Evolutionary conservation across 129 eudicot species (phyloP), one percentile per base, ranked within the genome.

Genomic region (Artemisia argyi): DNA sequence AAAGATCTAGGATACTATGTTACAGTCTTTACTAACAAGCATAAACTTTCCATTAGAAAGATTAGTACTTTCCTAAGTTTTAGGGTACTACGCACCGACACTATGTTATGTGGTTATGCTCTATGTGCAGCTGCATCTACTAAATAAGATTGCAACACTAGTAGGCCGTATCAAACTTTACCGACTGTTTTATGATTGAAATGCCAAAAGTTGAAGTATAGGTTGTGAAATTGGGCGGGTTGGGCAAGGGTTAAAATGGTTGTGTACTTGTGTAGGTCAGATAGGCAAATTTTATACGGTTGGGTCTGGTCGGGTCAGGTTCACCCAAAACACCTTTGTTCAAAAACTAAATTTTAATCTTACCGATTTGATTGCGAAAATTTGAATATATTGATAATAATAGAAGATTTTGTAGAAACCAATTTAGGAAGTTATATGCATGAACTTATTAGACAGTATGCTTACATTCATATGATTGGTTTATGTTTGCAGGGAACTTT

Each of bases 401-500:
- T 5, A 4, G 7, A 4, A 52, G 57, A 52, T 7, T 52, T 5
- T 52, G 17, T 52, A 39, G 11, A 39, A 39, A 39, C 46, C 11
- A 11, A 39, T 39, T 65, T 62, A 62, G 30, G 69, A 65, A 28
- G 52, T 65, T 18, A 26, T 70, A 13, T 57, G 3, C 35, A 18
- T 59, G 39, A n/a, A 57, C 57, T 52, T 15, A 3, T 52, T 52
- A 11, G 18, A 7, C 57, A 15, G n/a, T 15, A 19, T 30, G 59
- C 60, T 11, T 49, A 66, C 58, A 56, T 57, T 46, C 16, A 44
- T 66, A 17, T n/a, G 13, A 69, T 11, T 14, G 52, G 52, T 61
- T 24, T 15, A 22, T 66, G 18, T 76, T 64, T 68, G 76, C 85
- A 66, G 87, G 77, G 70, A 59, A 57, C 66, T 56, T 71, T 56